Conservation (phyloP, 2,329 filamentous ascomycete species). For the Aspergillus calidoustus region DNA sequence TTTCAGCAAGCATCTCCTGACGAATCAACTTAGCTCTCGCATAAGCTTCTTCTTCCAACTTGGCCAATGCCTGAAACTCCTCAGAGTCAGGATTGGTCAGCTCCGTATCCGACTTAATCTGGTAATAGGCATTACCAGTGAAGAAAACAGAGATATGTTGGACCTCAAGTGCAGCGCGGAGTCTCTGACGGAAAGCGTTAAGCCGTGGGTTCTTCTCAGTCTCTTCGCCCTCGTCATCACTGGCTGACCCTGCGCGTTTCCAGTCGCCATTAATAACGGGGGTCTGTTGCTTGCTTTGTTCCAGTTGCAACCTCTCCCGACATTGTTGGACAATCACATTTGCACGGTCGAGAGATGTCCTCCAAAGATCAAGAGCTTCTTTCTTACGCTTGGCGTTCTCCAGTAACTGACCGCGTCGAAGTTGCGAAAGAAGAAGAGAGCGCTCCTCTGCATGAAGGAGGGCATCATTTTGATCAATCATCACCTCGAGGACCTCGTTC, state of each 20-base stretch:
- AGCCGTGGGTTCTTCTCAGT: slow-evolving; percentile 54
- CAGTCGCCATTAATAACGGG: slow-evolving; percentile 28
- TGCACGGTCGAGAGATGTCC: slow-evolving; percentile 58
- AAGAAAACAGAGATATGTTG: slow-evolving; percentile 86
- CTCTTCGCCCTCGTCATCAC: slow-evolving; percentile 44
- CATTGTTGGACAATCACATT: slow-evolving; percentile 61
- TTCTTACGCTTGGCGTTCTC: slow-evolving; percentile 73
- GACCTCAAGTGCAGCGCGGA: slow-evolving; percentile 76
- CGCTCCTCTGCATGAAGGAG: slow-evolving; percentile 71
- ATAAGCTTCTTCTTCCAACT: slow-evolving; percentile 73
- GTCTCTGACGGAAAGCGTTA: slow-evolving; percentile 64
- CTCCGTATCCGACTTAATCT: slow-evolving; percentile 74
- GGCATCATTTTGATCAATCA: slow-evolving; percentile 84
- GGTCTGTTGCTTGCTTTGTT: slow-evolving; percentile 39
- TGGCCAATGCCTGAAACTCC: slow-evolving; percentile 68
- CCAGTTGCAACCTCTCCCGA: slow-evolving; percentile 62
- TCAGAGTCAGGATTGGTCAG: slow-evolving; percentile 69
- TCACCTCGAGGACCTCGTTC: slow-evolving; percentile 82
- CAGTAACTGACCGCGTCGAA: slow-evolving; percentile 75
- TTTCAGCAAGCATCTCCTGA: slow-evolving; percentile 72
- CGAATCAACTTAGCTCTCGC: slow-evolving; percentile 77
- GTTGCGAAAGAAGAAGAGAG: slow-evolving; percentile 63
- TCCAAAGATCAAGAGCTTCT: slow-evolving; percentile 74
- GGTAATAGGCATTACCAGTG: slow-evolving; percentile 79
- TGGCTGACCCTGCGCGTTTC: slow-evolving; percentile 25